Evolutionary conservation across 345 rosid species (phyloP).

Genomic region (Acer saccharum): DNA sequence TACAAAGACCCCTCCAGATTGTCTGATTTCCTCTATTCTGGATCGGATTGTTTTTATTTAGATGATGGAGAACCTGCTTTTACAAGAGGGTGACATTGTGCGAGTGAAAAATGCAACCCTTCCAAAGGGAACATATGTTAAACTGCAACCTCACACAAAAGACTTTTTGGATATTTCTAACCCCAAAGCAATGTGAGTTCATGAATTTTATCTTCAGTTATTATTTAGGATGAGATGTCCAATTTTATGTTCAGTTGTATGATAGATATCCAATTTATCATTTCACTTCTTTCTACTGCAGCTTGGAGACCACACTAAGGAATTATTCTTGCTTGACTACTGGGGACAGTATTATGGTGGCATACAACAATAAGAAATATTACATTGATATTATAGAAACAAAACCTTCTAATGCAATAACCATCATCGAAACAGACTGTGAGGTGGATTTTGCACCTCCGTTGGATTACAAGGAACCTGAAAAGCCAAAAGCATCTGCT

Average conservation of each 20-base stretch:
- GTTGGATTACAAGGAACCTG: slow-evolving; percentile 96
- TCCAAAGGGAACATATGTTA: slow-evolving; percentile 96
- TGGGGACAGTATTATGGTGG: slow-evolving; percentile 99
- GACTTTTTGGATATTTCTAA: slow-evolving; percentile 96
- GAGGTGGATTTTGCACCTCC: slow-evolving; percentile 99
- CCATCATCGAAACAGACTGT: slow-evolving; percentile 99
- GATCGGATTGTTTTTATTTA: slow-evolving; percentile 30
- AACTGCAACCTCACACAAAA: slow-evolving; percentile 93
- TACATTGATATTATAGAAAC: slow-evolving; percentile 94
- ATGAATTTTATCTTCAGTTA: neutral
- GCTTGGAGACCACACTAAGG: slow-evolving; percentile 95
- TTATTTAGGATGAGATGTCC: neutral
- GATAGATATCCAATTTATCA: neutral
- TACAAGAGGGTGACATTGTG: slow-evolving; percentile 94
- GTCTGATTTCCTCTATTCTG: slow-evolving; percentile 11
- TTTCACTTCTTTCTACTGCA: slow-evolving; percentile 35
- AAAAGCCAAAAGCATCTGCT: slow-evolving; percentile 51
- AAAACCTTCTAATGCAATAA: slow-evolving; percentile 92
- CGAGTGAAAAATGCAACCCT: slow-evolving; percentile 85
- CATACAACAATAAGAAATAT: slow-evolving; percentile 94
- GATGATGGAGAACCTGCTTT: slow-evolving; percentile 98
- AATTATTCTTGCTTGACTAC: slow-evolving; percentile 95
- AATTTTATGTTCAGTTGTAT: neutral
- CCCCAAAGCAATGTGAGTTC: slow-evolving; percentile 95
- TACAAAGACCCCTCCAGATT: neutral